phyloP scores from a whole-genome alignment of 2,329 filamentous ascomycete species.

The Cladosporium colombiae region DNA sequence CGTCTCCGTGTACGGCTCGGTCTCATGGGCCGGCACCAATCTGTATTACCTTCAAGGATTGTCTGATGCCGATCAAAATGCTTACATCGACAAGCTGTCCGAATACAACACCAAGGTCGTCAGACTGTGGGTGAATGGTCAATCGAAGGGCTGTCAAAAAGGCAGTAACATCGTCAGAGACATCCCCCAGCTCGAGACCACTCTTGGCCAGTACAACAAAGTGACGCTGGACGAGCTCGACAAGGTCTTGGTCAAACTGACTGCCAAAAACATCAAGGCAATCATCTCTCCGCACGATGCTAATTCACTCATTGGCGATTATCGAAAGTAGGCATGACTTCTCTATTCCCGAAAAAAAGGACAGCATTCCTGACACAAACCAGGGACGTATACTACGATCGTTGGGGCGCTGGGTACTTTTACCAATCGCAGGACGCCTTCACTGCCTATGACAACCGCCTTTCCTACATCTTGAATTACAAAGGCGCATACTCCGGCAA shows the following conservation, averaged over 20 bases:
- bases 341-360: background rate
- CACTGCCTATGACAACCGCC: conserved; percentile 17
- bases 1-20: background rate
- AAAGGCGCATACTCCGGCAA: conserved; percentile 19
- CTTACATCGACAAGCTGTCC: conserved; percentile 15
- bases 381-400: conserved; percentile 16
- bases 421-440: conserved; percentile 18
- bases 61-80: conserved; percentile 9
- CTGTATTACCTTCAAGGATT: conserved; percentile 16
- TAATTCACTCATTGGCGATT: conserved; percentile 18
- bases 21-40: conserved; percentile 17
- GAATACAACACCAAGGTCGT: conserved; percentile 16
- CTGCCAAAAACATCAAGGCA: conserved; percentile 18
- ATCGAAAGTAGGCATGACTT: conserved; percentile 7
- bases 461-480: conserved; percentile 21
- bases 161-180: conserved; percentile 15
- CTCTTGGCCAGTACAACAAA: conserved; percentile 18
- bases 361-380: background rate
- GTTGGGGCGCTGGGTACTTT: conserved; percentile 18
- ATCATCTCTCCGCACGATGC: conserved; percentile 20
- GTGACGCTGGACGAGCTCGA: conserved; percentile 15
- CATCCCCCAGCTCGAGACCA: conserved; percentile 18
- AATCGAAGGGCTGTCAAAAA: conserved; percentile 15
- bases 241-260: conserved; percentile 17
- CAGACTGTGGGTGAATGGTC: conserved; percentile 17